These are phyloP conservation scores for Pyronema domesticum DNA, from an alignment of 495 filamentous ascomycete species.

Conservation along the genomic window DNA sequence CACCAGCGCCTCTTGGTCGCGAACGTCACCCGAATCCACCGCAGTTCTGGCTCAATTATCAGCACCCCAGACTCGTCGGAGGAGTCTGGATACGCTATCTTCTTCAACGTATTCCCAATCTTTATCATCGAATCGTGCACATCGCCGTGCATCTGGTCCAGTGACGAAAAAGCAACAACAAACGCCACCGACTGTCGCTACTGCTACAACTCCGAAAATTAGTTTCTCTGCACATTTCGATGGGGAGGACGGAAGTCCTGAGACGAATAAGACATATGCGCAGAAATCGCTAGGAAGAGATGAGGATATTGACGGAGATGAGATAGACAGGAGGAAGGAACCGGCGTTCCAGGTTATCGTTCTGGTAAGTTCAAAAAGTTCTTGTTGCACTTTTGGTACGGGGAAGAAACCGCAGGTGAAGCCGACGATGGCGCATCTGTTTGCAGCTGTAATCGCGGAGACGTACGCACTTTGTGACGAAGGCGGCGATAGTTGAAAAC, in stretches of 20 bases:
- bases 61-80: neutral
- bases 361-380: conserved; percentile 40
- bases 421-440: too few species aligned
- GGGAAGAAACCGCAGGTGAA: too few species aligned
- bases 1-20: too few species aligned
- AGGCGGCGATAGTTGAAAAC: too few species aligned
- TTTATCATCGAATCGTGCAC: conserved; percentile 6
- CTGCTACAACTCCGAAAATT: neutral
- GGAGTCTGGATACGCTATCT: neutral
- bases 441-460: too few species aligned
- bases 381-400: too few species aligned
- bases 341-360: conserved; percentile 64
- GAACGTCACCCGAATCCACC: neutral
- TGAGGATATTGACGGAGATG: neutral
- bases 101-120: conserved; percentile 7
- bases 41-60: conserved; percentile 1
- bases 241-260: neutral
- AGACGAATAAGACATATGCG: neutral
- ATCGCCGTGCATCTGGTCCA: conserved; percentile 1
- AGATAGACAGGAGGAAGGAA: conserved; percentile 7
- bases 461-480: too few species aligned
- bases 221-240: conserved; percentile 1
- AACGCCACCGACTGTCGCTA: neutral
- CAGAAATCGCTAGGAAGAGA: neutral
- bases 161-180: conserved; percentile 3